Evolutionary conservation across 1,284 basidiomycete species (phyloP), one percentile per base, ranked within the genome.

Genomic region (Lentinula novae-zelandiae): DNA sequence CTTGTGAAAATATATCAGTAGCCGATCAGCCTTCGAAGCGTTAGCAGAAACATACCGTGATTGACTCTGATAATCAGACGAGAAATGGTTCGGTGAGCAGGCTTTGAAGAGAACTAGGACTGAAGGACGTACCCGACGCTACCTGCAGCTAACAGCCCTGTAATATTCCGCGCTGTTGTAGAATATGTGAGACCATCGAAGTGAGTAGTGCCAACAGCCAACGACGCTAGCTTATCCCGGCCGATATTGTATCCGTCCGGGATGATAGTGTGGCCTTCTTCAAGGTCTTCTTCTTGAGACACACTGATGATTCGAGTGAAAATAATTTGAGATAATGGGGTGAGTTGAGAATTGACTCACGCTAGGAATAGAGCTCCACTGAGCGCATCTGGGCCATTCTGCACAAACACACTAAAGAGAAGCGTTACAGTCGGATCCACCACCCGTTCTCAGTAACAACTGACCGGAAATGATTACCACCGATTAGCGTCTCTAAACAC

Each of bases 391-490:
- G 74, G 62, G 1, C 82, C 82, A 40, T 82, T 80, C 69, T 83
- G 82, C 49, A 71, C 71, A 64, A 67, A 83, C 2, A 80, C 67
- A 15, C 79, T 81, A 31, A 38, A 15, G 17, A 5, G 27, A 55
- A 17, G 4, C 3, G 27, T 27, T 4, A 27, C 27, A 27, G 27
- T 12, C 52, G n/a, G 13, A 17, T 44, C 17, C 8, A 27, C 3
- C 0, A 27, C 3, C 3, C 2, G 27, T 27, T 27, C 27, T 27
- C 27, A 10, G 15, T 40, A 40, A 10, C 5, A 15, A 62, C 27
- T 17, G 54, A 78, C 78, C 81, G 70, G 67, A 83, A 78, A 69
- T 82, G 82, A 64, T 83, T 80, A 0, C 82, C 83, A 1, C 83
- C 82, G 17, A 78, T 56, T 17, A 34, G 31, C 55, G 69, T 77